Evolutionary conservation across 2,329 filamentous ascomycete species (phyloP).

Genomic region (Colletotrichum plurivorum): DNA sequence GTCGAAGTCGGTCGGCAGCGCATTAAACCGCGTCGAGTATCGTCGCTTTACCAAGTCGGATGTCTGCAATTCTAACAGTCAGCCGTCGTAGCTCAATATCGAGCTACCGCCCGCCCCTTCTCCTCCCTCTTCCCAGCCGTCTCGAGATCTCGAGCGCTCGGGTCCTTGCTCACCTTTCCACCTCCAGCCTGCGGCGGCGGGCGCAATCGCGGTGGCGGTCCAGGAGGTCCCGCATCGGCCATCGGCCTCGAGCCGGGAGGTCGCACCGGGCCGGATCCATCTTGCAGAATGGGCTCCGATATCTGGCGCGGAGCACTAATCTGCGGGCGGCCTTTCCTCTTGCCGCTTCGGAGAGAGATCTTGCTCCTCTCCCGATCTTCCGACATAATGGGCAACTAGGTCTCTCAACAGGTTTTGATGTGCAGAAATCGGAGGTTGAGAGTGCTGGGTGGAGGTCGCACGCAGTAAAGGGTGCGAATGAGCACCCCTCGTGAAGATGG

Average conservation of each 20-base stretch:
- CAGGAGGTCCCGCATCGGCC: slow-evolving; percentile 35
- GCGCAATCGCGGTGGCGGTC: slow-evolving; percentile 41
- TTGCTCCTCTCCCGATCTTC: slow-evolving; percentile 68
- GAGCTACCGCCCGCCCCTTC: not conserved
- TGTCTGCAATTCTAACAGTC: slow-evolving; percentile 58
- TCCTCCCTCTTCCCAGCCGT: not conserved
- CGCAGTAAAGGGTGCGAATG: slow-evolving; percentile 1
- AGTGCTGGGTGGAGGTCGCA: not conserved
- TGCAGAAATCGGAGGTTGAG: not conserved
- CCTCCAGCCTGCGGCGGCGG: slow-evolving; percentile 66
- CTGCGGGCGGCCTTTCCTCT: slow-evolving; percentile 71
- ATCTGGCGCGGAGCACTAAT: slow-evolving; percentile 76
- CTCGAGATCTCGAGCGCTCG: not conserved
- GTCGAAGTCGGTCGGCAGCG: slow-evolving; percentile 78
- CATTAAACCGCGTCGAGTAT: slow-evolving; percentile 94
- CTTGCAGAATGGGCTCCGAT: slow-evolving; percentile 70
- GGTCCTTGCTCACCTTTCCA: slow-evolving; percentile 65
- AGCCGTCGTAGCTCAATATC: slow-evolving; percentile 2
- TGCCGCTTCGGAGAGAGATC: slow-evolving; percentile 75
- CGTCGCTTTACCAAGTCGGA: slow-evolving; percentile 92
- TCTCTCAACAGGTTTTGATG: not conserved
- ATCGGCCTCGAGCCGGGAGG: slow-evolving; percentile 44
- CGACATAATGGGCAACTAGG: slow-evolving; percentile 63
- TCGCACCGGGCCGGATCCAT: slow-evolving; percentile 47
- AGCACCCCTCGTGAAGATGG: slow-evolving; percentile 22